Base-by-base conservation (phyloP, 2,329 filamentous ascomycete species). In the Cladophialophora chaetospira region DNA sequence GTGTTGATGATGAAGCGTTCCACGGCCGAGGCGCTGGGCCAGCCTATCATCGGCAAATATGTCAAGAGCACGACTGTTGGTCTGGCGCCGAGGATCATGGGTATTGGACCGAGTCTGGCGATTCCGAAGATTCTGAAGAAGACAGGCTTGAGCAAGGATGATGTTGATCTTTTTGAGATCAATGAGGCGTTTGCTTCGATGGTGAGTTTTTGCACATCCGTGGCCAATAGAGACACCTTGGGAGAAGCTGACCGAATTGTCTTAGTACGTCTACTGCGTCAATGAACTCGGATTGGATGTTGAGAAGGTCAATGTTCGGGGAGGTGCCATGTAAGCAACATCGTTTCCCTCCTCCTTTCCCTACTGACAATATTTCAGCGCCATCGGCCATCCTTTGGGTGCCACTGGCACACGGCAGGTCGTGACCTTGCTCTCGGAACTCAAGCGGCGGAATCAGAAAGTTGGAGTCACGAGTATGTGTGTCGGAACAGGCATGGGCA, bases 81-180 rank as follows among this genome's bases (percentile, higher is more conserved):
- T 65, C 83, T 97, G 8, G 84, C 93, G 0, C 94, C 94, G 5
- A 84, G 94, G 63, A 91, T 99, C 76, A 97, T 99, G 94, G 94
- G 94, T 63, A 81, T 96, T 65, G 94, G 93, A 1, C 94, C 94
- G 48, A 96, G 90, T 84, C 91, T 92, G 75, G 92, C 94, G 54
- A 97, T 99, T 69, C 94, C 94, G 64, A 88, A 92, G 72, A 91
- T 90, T 4, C 86, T 97, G 57, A 82, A 89, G 71, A 91, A 93
- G 73, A 89, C 92, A 0, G 91, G 91, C 58, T 85, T 99, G 67
- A 81, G 79, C 71, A 90, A 87, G 75, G 88, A 96, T 53, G 93
- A 97, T 66, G 91, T 99, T 25, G 94, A 97, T 72, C 92, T 97
- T 69, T 97, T 84, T 70, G 94, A 99, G 84, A 97, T 99, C 82